Evolutionary conservation across 495 filamentous ascomycete genomes (phyloP), one percentile per base, ranked within the genome.

Genomic region (Hyaloscypha hepaticicola): DNA sequence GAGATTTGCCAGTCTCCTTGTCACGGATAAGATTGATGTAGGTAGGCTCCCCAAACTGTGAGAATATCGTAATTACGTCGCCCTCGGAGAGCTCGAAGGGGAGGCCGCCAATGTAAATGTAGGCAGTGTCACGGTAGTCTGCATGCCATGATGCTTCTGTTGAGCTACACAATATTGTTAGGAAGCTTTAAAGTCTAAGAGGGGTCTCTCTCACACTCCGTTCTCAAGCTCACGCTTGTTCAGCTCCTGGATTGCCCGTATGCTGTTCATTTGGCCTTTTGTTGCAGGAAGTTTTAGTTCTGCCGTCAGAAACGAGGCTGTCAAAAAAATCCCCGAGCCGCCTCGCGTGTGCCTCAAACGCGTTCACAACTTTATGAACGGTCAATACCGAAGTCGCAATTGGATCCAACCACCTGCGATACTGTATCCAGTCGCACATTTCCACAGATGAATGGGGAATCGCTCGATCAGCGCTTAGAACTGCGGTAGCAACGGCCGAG

Each of bases 71-170:
- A 65, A 98, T 84, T 65, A 99, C 85, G 77, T 99, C 95, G 71
- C 95, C 95, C 76, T 99, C 95, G 50, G 92, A 92, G 24, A 99
- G 83, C 68, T 96, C 91, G 75, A 90, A 97, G 11, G 93, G 93
- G 53, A 99, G 85, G 29, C 95, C 95, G 69, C 96, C 96, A 61
- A 98, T 92, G 80, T 95, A 95, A 73, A 99, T 82, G 76, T 94
- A 99, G 66, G 95, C 95, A 14, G 96, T 97, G 80, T 97, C 94
- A 75, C 90, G 89, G 77, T 96, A 98, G 79, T 99, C 95, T 71
- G 88, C 86, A 75, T 99, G 95, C 95, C 95, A 99, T 64, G 96
- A 98, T 55, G 90, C 95, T 75, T 90, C 84, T 34, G 91, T 87
- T 19, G 90, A 77, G 63, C 12, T 48, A 57, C 48, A 21, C 62